A percentile compares a stretch with the other conserved stretches of the same genome.
Conservation (phyloP, 495 filamentous ascomycete species). For the Tuber calosporum region DNA sequence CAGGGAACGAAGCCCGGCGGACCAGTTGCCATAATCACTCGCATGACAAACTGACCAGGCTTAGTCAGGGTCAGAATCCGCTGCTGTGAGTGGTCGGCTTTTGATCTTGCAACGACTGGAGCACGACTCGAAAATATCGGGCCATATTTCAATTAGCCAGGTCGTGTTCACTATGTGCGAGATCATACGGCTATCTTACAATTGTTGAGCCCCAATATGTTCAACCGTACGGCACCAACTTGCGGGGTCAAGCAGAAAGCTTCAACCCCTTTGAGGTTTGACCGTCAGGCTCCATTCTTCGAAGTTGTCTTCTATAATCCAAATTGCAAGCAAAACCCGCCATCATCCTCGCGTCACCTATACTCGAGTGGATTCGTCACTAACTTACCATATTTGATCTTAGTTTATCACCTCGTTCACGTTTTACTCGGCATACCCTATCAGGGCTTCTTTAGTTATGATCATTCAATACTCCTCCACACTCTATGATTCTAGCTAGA, state of each 20-base stretch:
- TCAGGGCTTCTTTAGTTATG: not conserved
- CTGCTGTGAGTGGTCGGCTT: too few species aligned
- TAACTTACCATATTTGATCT: not conserved
- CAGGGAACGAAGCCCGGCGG: too few species aligned
- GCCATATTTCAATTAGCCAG: too few species aligned
- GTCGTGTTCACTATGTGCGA: too few species aligned
- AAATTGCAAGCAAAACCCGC: not conserved
- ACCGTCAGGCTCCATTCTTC: not conserved
- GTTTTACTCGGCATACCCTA: not conserved
- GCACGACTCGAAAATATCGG: too few species aligned
- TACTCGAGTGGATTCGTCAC: not conserved
- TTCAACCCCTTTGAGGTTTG: not conserved
- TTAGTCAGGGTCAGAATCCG: too few species aligned
- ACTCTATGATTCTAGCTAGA: conserved; percentile 2
- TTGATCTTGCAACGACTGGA: too few species aligned
- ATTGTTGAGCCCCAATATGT: not conserved
- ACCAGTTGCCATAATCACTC: too few species aligned
- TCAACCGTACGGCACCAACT: not conserved
- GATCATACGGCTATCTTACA: not conserved
- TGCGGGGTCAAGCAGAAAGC: not conserved
- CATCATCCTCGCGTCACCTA: not conserved
- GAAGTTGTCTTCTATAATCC: not conserved
- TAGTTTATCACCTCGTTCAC: not conserved
- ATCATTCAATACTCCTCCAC: not conserved
- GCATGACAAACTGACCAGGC: too few species aligned